These are phyloP conservation scores for Penicillium hordei DNA, from an alignment of 2,329 filamentous ascomycete genomes.

Conservation along the genomic window DNA sequence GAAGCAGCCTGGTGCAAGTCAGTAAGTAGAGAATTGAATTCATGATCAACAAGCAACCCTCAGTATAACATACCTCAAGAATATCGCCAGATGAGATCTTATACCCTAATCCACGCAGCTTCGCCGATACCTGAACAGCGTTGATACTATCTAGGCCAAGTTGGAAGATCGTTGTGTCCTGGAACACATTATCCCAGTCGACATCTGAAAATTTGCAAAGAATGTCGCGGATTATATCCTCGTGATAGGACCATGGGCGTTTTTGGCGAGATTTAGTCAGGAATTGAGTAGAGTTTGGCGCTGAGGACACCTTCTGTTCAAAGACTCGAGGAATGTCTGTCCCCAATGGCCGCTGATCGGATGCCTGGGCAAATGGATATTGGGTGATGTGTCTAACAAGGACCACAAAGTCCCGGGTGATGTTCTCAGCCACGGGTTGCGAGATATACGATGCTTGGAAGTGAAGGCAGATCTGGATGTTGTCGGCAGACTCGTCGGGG, in stretches of 20 bases:
- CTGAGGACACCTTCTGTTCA: conserved; percentile 11
- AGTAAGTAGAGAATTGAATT: conserved; percentile 14
- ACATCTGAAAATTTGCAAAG: conserved; percentile 61
- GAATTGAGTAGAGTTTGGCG: background rate
- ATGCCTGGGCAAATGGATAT: conserved; percentile 33
- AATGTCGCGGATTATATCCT: conserved; percentile 55
- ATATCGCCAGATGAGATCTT: conserved; percentile 69
- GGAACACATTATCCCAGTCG: conserved; percentile 52
- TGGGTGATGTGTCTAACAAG: conserved; percentile 36
- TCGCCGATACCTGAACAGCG: conserved; percentile 71
- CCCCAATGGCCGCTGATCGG: conserved; percentile 26
- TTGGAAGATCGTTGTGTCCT: conserved; percentile 73
- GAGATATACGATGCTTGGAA: conserved; percentile 47
- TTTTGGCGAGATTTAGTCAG: conserved; percentile 8
- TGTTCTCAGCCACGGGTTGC: conserved; percentile 19
- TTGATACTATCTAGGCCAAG: conserved; percentile 92
- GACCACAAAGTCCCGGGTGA: conserved; percentile 33
- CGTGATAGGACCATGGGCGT: conserved; percentile 51
- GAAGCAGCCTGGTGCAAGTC: conserved; percentile 34
- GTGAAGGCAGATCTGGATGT: conserved; percentile 62
- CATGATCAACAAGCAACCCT: too few relatives aligned
- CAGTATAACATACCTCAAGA: conserved; percentile 53
- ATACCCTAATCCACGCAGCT: conserved; percentile 61
- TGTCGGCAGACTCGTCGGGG: conserved; percentile 55
- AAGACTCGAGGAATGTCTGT: conserved; percentile 31